These are phyloP conservation scores for Cercospora zeina DNA, from an alignment of 2,329 filamentous ascomycete species.

Conservation along the genomic window DNA sequence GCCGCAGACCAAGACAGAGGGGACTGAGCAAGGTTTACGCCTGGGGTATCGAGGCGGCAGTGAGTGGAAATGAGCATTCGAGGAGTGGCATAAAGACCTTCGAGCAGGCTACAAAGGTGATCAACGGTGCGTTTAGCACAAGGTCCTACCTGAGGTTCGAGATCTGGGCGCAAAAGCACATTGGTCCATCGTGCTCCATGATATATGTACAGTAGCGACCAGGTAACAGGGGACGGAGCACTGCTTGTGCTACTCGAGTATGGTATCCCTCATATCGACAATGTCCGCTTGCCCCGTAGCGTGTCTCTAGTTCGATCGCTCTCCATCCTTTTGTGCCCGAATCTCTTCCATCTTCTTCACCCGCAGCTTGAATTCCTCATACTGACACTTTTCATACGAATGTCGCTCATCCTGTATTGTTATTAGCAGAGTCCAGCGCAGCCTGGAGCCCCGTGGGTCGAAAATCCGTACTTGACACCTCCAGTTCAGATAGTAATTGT, in stretches of 20 bases:
- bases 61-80: background rate
- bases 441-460: background rate
- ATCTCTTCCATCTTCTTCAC: constrained; percentile 99
- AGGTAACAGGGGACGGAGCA: constrained; percentile 1
- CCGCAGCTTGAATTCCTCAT: constrained; percentile 97
- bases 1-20: background rate
- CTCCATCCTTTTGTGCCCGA: constrained; percentile 77
- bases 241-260: background rate
- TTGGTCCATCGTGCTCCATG: background rate
- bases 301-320: constrained; percentile 72
- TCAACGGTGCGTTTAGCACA: background rate
- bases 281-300: background rate
- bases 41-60: background rate
- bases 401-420: constrained; percentile 82
- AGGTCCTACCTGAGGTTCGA: background rate
- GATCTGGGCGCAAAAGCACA: background rate
- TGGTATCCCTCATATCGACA: background rate
- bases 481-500: constrained; percentile 94
- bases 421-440: background rate
- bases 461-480: constrained; percentile 81
- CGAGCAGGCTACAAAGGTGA: background rate
- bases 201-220: constrained; percentile 32
- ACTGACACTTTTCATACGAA: constrained; percentile 98
- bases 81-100: background rate
- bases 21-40: background rate